Percentiles rank a stretch among this genome's conserved stretches.
Evolutionary conservation across 2,329 filamentous ascomycete genomes (phyloP).

Genomic region (Paecilomyces fulvus): DNA sequence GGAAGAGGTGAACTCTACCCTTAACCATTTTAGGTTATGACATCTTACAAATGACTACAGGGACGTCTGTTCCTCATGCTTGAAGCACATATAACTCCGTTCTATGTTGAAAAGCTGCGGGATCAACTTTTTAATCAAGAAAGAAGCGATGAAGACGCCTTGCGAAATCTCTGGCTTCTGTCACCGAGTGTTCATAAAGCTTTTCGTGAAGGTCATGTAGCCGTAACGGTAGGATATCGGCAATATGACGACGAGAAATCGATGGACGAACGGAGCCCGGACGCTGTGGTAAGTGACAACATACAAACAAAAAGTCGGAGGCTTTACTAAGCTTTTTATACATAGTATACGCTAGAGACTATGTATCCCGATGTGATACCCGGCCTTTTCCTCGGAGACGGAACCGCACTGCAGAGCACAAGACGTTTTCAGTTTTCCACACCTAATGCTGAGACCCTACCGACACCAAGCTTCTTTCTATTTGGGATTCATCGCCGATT

Average conservation of each 20-base stretch:
- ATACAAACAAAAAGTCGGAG: background rate
- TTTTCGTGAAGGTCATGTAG: slow-evolving; percentile 5
- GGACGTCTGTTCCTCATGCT: slow-evolving; percentile 3
- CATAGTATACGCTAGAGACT: slow-evolving; percentile 1
- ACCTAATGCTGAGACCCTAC: slow-evolving; percentile 1
- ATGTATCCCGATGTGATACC: background rate
- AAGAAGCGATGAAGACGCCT: background rate
- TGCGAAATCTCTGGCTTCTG: slow-evolving; percentile 7
- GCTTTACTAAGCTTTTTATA: background rate
- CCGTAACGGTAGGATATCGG: too few relatives aligned
- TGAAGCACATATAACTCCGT: slow-evolving; percentile 2
- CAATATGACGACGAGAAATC: too few relatives aligned
- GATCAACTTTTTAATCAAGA: background rate
- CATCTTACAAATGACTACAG: slow-evolving; percentile 1
- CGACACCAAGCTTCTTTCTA: slow-evolving; percentile 4
- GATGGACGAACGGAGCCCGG: background rate
- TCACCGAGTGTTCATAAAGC: slow-evolving; percentile 3
- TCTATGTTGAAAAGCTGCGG: slow-evolving; percentile 1
- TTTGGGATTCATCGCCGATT: slow-evolving; percentile 7
- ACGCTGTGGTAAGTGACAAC: slow-evolving; percentile 1
- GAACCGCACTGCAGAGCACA: background rate
- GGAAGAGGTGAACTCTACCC: background rate
- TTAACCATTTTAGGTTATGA: background rate
- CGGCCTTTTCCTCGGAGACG: slow-evolving; percentile 1
- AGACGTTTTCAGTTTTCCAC: slow-evolving; percentile 4